phyloP scores from a whole-genome alignment of 495 filamentous ascomycete genomes.

The Xylona heveae region DNA sequence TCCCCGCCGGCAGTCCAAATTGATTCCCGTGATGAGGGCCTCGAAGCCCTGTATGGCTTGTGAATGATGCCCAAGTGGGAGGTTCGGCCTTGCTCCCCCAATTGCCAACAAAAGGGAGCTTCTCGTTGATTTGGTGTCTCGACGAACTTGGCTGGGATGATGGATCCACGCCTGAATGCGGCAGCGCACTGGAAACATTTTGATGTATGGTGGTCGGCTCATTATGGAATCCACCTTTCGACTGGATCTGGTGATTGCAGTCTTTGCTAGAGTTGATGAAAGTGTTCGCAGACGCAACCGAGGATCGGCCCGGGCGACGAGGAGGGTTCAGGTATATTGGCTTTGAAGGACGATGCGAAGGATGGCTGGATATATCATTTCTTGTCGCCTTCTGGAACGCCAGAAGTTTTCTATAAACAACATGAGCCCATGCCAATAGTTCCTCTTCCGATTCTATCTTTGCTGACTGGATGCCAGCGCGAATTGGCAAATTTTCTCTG shows the following conservation, averaged over 20 bases:
- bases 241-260: background rate
- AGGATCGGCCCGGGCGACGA: background rate
- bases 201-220: too few relatives aligned
- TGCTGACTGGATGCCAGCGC: slow-evolving; percentile 11
- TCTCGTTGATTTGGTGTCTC: too few relatives aligned
- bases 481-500: too few relatives aligned
- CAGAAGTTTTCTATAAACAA: slow-evolving; percentile 71
- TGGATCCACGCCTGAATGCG: too few relatives aligned
- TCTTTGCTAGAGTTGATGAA: background rate
- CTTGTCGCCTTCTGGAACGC: slow-evolving; percentile 21
- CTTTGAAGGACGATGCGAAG: slow-evolving; percentile 1
- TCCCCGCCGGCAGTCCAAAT: too few relatives aligned
- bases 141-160: too few relatives aligned
- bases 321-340: slow-evolving; percentile 8
- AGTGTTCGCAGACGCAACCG: background rate
- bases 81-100: too few relatives aligned
- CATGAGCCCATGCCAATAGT: slow-evolving; percentile 64
- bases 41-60: too few relatives aligned
- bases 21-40: too few relatives aligned
- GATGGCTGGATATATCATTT: background rate
- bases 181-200: slow-evolving; percentile 16
- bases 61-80: too few relatives aligned
- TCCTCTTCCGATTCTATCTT: slow-evolving; percentile 60
- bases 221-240: background rate
- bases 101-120: too few relatives aligned